phyloP scores from a whole-genome alignment of 805 yeast species.

The Clavispora carvajalis region DNA sequence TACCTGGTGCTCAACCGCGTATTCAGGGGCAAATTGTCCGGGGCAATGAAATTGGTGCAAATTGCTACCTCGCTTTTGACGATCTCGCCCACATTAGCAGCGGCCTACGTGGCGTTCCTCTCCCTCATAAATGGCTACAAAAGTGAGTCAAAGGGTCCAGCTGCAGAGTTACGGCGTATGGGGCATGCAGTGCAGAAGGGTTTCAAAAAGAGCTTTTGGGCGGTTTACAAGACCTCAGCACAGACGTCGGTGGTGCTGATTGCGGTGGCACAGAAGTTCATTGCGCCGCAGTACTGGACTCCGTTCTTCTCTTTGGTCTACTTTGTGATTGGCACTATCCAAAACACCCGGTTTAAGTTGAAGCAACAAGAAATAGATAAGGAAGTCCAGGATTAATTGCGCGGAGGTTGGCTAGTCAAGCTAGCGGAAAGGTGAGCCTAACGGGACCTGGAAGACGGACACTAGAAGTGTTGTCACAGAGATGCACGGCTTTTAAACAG shows the following conservation, averaged over 20 bases:
- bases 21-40: conserved; percentile 36
- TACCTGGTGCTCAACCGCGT: conserved; percentile 42
- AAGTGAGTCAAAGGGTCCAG: conserved; percentile 5
- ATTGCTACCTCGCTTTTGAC: conserved; percentile 47
- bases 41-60: conserved; percentile 41
- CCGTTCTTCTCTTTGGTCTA: conserved; percentile 55
- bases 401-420: too few species aligned
- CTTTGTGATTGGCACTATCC: conserved; percentile 57
- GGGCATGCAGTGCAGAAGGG: conserved; percentile 21
- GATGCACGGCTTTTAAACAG: too few species aligned
- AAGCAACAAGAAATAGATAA: conserved; percentile 4
- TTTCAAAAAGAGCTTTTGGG: conserved; percentile 38
- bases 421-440: too few species aligned
- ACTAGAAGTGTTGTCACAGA: too few species aligned
- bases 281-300: conserved; percentile 59
- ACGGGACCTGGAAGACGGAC: too few species aligned
- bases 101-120: conserved; percentile 47
- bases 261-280: conserved; percentile 50
- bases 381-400: not conserved
- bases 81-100: conserved; percentile 49
- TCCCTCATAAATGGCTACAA: conserved; percentile 42
- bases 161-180: conserved; percentile 15
- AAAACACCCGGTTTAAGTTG: conserved; percentile 50
- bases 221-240: conserved; percentile 49
- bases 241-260: conserved; percentile 49